phyloP scores from a whole-genome alignment of 441 rosid genomes.

The Kokia cookei region DNA sequence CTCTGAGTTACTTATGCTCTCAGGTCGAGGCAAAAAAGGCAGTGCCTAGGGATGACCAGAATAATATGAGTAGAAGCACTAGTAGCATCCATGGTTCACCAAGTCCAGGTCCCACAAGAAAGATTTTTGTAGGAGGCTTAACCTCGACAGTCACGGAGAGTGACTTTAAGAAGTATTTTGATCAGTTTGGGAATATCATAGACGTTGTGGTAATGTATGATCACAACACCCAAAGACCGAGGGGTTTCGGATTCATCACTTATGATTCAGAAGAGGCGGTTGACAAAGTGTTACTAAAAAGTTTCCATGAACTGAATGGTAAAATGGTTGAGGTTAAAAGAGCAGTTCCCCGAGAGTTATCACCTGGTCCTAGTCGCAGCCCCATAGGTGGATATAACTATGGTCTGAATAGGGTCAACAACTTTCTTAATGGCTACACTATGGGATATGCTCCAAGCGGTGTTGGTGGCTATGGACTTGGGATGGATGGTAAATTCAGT shows the following conservation, averaged over 20 bases:
- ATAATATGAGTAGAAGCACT: slow-evolving; percentile 38
- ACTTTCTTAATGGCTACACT: slow-evolving; percentile 75
- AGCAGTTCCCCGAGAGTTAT: slow-evolving; percentile 92
- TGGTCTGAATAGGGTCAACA: slow-evolving; percentile 65
- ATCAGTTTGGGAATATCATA: slow-evolving; percentile 81
- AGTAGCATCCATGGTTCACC: slow-evolving; percentile 81
- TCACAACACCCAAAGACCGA: slow-evolving; percentile 95
- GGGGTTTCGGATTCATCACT: slow-evolving; percentile 98
- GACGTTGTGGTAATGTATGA: slow-evolving; percentile 97
- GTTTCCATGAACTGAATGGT: slow-evolving; percentile 90
- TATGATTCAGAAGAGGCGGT: slow-evolving; percentile 91
- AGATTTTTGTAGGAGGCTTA: slow-evolving; percentile 95
- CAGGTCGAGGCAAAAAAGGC: slow-evolving; percentile 98
- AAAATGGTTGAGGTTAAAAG: slow-evolving; percentile 78
- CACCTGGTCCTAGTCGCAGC: slow-evolving; percentile 80
- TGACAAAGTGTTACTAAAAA: slow-evolving; percentile 73
- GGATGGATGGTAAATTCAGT: slow-evolving; percentile 86
- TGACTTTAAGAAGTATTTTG: slow-evolving; percentile 84
- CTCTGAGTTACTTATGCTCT: slow-evolving; percentile 4
- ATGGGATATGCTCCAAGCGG: slow-evolving; percentile 70
- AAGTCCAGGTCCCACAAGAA: slow-evolving; percentile 73
- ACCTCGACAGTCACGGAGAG: slow-evolving; percentile 88
- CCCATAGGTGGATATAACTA: slow-evolving; percentile 80
- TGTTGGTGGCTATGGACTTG: slow-evolving; percentile 76
- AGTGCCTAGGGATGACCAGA: slow-evolving; percentile 95